These are phyloP conservation scores for Lasiosphaeria miniovina DNA, from an alignment of 495 filamentous ascomycete species.

Conservation along the genomic window DNA sequence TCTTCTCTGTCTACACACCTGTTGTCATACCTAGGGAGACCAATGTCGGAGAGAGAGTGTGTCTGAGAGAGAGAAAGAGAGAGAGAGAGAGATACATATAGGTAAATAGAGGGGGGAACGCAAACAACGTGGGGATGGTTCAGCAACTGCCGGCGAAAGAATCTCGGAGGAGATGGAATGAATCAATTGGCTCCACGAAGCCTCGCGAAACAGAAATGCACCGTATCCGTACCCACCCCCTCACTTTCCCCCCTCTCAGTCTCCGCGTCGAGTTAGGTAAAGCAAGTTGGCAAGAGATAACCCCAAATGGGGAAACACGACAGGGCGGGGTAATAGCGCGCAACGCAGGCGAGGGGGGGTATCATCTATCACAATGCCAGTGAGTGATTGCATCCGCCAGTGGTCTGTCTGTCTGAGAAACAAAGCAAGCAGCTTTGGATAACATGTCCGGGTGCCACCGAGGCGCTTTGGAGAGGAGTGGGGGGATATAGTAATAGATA, in stretches of 20 bases:
- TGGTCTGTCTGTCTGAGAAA: background rate
- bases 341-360: background rate
- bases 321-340: constrained; percentile 23
- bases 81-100: background rate
- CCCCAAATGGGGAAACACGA: constrained; percentile 23
- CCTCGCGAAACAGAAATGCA: background rate
- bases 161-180: background rate
- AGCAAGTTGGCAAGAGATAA: constrained; percentile 11
- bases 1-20: no score
- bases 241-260: constrained; percentile 5
- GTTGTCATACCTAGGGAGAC: no score
- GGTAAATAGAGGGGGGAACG: no score
- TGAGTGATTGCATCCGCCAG: background rate
- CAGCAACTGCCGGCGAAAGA: background rate
- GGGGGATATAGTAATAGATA: no score
- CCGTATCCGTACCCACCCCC: constrained; percentile 5
- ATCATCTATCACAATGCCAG: constrained; percentile 4
- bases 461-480: background rate
- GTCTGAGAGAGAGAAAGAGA: background rate
- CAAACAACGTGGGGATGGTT: no score
- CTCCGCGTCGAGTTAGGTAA: constrained; percentile 2
- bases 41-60: no score
- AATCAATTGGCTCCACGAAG: constrained; percentile 2
- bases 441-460: background rate
- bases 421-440: background rate